Evolutionary conservation across 2,329 filamentous ascomycete genomes (phyloP).

Genomic region (Aureobasidium subglaciale): DNA sequence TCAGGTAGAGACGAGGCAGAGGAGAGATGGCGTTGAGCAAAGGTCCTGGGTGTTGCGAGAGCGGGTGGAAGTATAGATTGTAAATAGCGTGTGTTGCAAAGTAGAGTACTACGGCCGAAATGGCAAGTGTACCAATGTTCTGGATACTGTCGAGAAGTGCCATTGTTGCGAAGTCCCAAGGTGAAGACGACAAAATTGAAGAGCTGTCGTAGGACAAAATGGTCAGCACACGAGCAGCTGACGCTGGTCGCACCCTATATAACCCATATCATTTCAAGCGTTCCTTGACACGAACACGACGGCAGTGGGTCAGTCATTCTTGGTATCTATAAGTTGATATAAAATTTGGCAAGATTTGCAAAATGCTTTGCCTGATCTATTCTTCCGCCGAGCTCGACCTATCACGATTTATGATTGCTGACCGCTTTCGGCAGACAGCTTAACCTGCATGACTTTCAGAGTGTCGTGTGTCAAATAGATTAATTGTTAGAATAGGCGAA

Average conservation of each 20-base stretch:
- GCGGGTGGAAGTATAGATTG: constrained; percentile 12
- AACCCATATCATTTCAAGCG: neutral
- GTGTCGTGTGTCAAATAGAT: constrained; percentile 1
- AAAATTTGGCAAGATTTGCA: neutral
- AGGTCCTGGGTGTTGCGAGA: constrained; percentile 9
- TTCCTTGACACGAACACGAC: neutral
- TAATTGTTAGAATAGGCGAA: constrained; percentile 1
- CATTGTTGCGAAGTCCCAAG: neutral
- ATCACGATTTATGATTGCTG: neutral
- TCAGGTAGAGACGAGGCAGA: neutral
- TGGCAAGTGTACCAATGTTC: neutral
- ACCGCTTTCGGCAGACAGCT: neutral
- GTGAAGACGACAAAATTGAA: neutral
- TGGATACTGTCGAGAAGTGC: neutral
- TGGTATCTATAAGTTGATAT: neutral
- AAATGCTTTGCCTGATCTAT: neutral
- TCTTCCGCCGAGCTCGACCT: neutral
- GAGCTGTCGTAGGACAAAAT: neutral
- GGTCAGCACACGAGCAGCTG: neutral
- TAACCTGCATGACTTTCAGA: neutral
- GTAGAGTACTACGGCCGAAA: neutral
- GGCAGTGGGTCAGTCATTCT: neutral
- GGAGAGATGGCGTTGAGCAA: neutral
- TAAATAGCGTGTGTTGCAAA: constrained; percentile 3
- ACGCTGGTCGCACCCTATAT: neutral